Evolutionary conservation across 2,329 filamentous ascomycete genomes (phyloP).

Genomic region (Aspergillus sp.): DNA sequence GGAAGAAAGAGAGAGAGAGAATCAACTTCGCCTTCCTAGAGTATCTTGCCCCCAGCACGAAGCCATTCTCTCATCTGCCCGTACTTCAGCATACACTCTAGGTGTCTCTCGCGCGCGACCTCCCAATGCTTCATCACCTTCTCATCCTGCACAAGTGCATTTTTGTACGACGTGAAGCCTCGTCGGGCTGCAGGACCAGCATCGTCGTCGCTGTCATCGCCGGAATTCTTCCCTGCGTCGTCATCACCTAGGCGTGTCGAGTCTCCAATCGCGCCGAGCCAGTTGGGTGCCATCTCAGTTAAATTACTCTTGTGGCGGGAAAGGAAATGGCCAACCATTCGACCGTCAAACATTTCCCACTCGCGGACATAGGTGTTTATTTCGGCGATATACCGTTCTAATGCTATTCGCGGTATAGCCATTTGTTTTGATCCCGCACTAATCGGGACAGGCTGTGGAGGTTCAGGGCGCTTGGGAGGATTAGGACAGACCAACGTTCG

Average conservation of each 20-base stretch:
- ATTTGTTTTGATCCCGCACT: conserved; percentile 32
- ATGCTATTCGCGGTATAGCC: conserved; percentile 47
- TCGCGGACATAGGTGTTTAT: conserved; percentile 58
- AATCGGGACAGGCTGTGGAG: conserved; percentile 26
- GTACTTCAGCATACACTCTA: conserved; percentile 43
- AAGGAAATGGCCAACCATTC: conserved; percentile 57
- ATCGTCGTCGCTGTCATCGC: conserved; percentile 28
- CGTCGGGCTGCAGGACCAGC: conserved; percentile 32
- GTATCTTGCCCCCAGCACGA: conserved; percentile 30
- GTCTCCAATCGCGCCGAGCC: conserved; percentile 56
- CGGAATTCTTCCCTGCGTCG: conserved; percentile 17
- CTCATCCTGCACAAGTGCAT: conserved; percentile 47
- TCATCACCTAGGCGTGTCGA: conserved; percentile 28
- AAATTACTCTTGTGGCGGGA: conserved; percentile 51
- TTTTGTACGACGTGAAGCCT: conserved; percentile 47
- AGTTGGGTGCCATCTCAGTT: conserved; percentile 46
- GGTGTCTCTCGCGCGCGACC: conserved; percentile 47
- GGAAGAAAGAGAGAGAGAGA: background rate
- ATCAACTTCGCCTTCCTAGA: background rate
- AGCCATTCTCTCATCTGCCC: conserved; percentile 42
- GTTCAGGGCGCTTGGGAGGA: conserved; percentile 51
- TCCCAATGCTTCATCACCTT: conserved; percentile 50
- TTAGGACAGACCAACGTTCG: conserved; percentile 49
- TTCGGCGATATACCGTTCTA: conserved; percentile 52
- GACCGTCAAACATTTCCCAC: conserved; percentile 57